Base-by-base conservation (phyloP, 2,329 filamentous ascomycete genomes). In the Raffaelea ambrosiae region DNA sequence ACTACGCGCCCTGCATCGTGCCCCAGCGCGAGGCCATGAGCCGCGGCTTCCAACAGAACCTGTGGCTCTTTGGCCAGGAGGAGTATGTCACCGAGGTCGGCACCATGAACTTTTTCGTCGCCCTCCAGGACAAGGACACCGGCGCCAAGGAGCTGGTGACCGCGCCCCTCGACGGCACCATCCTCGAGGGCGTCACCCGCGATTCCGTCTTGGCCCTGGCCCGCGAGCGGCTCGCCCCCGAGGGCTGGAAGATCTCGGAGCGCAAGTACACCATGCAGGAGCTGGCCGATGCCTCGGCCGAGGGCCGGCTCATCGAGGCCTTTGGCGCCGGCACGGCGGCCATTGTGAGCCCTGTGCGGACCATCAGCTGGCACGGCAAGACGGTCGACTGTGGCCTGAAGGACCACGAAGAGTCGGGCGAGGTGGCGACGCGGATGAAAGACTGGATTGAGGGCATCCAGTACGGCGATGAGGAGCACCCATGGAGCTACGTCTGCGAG, bases 1-100 rank as follows among this genome's bases (percentile, higher is more conserved):
- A 98, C 78, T 98, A 98, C 66, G 93, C 93, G n/a, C 93, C 93
- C 5, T 97, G 93, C 72, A 91, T 98, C 60, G 74, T 97, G n/a
- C 93, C 93, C 18, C 93, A 98, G 70, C 79, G 93, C 59, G 81
- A 95, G 68, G 93, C 93, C 39, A 88, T 89, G 41, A 86, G 83
- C 66, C 81, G 89, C 48, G 93, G 93, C 20, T 95, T 90, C 77
- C 91, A 97, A 70, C 93, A 98, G 73, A 98, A 97, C 69, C 76
- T 98, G 47, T 98, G 93, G 93, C 73, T 98, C 29, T 98, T 97
- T 63, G 90, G 90, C 40, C 84, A 94, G 61, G 88, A 97, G 67
- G 88, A 97, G 66, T 95, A 84, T 61, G 84, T 97, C 50, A 98
- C 93, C 42, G 93, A 98, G 69, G 93, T 96, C 48, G 93, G 93